Evolutionary conservation across 2,329 filamentous ascomycete genomes (phyloP).

Genomic region (Exophiala calicioides): DNA sequence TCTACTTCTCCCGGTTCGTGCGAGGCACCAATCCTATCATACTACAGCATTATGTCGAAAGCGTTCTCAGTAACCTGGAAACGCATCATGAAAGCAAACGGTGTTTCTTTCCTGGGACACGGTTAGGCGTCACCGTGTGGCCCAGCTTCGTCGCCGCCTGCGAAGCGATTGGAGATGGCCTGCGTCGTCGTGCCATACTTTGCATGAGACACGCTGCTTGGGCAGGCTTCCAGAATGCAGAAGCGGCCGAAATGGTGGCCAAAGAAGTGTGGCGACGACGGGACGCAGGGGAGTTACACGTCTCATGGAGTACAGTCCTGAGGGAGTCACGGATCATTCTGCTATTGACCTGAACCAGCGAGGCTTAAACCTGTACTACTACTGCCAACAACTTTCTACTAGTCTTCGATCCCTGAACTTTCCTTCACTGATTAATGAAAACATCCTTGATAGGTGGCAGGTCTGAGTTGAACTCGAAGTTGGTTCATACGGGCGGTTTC

Average conservation of each 20-base stretch:
- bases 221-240: constrained; percentile 9
- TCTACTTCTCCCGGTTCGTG: constrained; percentile 50
- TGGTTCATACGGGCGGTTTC: too few species aligned
- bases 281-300: constrained; percentile 8
- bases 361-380: too few species aligned
- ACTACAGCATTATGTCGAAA: constrained; percentile 41
- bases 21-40: constrained; percentile 44
- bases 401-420: too few species aligned
- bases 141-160: constrained; percentile 48
- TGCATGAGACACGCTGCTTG: constrained; percentile 14
- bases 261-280: constrained; percentile 10
- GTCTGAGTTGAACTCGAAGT: too few species aligned
- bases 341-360: constrained; percentile 12
- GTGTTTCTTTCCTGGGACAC: not conserved
- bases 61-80: constrained; percentile 42
- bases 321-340: constrained; percentile 8
- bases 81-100: constrained; percentile 37
- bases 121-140: constrained; percentile 43
- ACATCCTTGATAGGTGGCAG: too few species aligned
- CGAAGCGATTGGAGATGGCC: constrained; percentile 38
- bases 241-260: constrained; percentile 8
- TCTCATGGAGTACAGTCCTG: constrained; percentile 10
- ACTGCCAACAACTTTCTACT: too few species aligned
- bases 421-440: too few species aligned
- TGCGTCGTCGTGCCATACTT: constrained; percentile 5